Conservation (phyloP, 345 rosid genomes). For the Dipteronia sinensis region DNA sequence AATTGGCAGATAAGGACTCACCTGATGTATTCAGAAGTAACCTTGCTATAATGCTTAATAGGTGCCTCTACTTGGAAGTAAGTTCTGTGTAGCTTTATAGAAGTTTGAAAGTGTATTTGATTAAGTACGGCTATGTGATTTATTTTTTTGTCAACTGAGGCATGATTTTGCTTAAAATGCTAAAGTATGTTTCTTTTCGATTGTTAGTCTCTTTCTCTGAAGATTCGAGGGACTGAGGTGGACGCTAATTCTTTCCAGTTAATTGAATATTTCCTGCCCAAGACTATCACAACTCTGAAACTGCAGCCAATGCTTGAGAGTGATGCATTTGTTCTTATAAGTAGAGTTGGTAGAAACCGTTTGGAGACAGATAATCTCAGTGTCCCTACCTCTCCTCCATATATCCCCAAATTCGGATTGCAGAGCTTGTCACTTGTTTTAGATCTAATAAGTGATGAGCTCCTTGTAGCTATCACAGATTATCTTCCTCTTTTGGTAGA, state of each 20-base stretch:
- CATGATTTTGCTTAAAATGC: conserved; percentile 16
- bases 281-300: conserved; percentile 48
- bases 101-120: neutral
- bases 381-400: conserved; percentile 31
- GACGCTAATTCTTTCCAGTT: conserved; percentile 38
- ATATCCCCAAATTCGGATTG: conserved; percentile 33
- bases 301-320: conserved; percentile 45
- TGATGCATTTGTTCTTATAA: conserved; percentile 41
- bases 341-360: conserved; percentile 27
- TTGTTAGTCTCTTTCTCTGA: conserved; percentile 53
- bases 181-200: conserved; percentile 30
- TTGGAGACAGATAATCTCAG: conserved; percentile 20
- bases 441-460: conserved; percentile 53
- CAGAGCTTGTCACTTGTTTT: conserved; percentile 60
- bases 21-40: conserved; percentile 28
- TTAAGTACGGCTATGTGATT: neutral
- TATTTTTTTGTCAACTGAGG: neutral
- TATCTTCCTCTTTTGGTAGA: conserved; percentile 52
- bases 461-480: conserved; percentile 41
- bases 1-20: conserved; percentile 40
- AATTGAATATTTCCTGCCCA: conserved; percentile 40
- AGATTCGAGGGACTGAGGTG: conserved; percentile 40
- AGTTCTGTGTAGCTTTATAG: conserved; percentile 1
- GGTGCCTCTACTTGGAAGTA: conserved; percentile 60
- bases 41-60: conserved; percentile 40